Evolutionary conservation across 2,329 filamentous ascomycete species (phyloP).

Genomic region (Colletotrichum theobromicola): DNA sequence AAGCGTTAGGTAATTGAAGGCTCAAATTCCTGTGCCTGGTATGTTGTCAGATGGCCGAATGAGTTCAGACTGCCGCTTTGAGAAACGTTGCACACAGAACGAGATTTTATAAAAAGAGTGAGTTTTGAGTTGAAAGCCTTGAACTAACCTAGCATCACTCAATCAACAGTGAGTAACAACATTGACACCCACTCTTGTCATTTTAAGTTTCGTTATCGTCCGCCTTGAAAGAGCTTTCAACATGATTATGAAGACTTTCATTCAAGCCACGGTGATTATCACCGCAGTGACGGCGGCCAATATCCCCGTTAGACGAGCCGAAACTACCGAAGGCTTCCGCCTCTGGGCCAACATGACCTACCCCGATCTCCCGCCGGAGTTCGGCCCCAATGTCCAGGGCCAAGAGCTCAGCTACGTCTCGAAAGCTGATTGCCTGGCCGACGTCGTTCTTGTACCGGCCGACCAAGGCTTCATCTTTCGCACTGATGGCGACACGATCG

Average conservation of each 20-base stretch:
- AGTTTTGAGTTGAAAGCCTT: background rate
- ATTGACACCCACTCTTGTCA: background rate
- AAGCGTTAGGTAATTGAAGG: background rate
- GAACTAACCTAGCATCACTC: background rate
- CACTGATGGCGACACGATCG: background rate
- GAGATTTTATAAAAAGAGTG: background rate
- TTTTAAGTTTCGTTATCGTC: background rate
- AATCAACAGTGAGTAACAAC: background rate
- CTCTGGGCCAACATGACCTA: conserved; percentile 7
- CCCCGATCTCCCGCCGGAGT: background rate
- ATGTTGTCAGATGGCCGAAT: background rate
- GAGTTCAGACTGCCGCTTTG: background rate
- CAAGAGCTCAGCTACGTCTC: background rate
- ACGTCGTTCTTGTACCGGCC: background rate
- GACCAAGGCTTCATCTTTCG: background rate
- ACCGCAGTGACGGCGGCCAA: background rate
- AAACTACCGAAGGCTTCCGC: background rate
- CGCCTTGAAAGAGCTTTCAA: background rate
- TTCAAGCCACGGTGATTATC: background rate
- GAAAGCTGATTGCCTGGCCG: background rate
- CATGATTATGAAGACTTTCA: background rate
- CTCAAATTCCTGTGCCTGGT: background rate
- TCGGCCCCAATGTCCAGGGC: background rate
- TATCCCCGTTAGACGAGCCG: background rate
- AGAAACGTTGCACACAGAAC: background rate